phyloP scores from a whole-genome alignment of 2,329 filamentous ascomycete species.

The Talaromyces sp. region DNA sequence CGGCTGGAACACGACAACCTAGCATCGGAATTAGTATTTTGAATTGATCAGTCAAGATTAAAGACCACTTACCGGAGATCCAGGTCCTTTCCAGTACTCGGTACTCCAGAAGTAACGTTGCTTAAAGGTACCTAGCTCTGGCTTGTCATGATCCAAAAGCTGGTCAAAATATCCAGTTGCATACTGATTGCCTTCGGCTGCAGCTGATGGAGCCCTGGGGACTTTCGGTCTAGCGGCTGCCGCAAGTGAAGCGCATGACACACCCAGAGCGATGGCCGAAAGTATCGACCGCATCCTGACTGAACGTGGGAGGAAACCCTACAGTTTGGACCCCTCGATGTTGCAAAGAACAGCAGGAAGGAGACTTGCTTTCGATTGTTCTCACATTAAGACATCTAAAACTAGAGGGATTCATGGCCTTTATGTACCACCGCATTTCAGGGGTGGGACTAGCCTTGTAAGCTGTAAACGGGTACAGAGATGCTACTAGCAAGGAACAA shows the following conservation, averaged over 20 bases:
- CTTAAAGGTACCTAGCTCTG: constrained; percentile 53
- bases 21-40: background rate
- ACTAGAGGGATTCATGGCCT: background rate
- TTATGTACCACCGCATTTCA: background rate
- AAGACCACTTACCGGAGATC: constrained; percentile 47
- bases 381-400: background rate
- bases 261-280: constrained; percentile 6
- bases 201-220: background rate
- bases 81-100: constrained; percentile 53
- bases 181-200: background rate
- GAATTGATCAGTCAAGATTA: background rate
- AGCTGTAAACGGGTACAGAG: background rate
- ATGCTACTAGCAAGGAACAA: background rate
- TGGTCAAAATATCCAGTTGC: constrained; percentile 49
- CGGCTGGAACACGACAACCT: constrained; percentile 53
- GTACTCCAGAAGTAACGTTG: constrained; percentile 55
- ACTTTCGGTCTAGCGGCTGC: background rate
- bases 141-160: constrained; percentile 58
- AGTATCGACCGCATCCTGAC: constrained; percentile 15
- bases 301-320: background rate
- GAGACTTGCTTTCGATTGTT: background rate
- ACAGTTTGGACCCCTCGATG: background rate
- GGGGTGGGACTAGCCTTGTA: background rate
- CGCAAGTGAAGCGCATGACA: constrained; percentile 11
- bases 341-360: background rate